These are phyloP conservation scores for Microthlaspi erraticum DNA, from an alignment of 345 rosid species.

Conservation along the genomic window DNA sequence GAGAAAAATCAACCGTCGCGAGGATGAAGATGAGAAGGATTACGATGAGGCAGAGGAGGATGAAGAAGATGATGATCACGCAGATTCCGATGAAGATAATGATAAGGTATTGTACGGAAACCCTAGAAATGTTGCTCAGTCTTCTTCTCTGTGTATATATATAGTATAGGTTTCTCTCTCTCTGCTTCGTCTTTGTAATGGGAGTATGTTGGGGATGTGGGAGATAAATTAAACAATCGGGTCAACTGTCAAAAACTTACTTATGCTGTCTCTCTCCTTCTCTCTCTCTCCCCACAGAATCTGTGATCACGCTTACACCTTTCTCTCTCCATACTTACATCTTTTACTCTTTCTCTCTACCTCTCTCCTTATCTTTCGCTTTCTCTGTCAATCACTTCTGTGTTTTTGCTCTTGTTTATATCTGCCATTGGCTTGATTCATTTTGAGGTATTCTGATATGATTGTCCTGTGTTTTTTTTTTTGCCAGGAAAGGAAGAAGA, in stretches of 20 bases:
- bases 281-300: constrained; percentile 65
- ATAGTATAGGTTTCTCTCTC: constrained; percentile 18
- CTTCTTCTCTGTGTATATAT: background rate
- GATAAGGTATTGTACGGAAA: constrained; percentile 44
- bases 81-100: constrained; percentile 30
- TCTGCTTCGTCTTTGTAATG: constrained; percentile 22
- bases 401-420: too few species aligned
- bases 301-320: constrained; percentile 76
- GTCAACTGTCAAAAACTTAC: constrained; percentile 90
- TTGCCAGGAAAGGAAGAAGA: constrained; percentile 65
- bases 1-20: constrained; percentile 43
- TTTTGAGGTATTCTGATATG: constrained; percentile 37
- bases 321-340: constrained; percentile 52
- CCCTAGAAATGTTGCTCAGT: constrained; percentile 37
- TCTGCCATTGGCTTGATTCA: constrained; percentile 50
- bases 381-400: constrained; percentile 48
- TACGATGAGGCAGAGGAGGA: constrained; percentile 30
- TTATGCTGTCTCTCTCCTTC: constrained; percentile 40
- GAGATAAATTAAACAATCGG: constrained; percentile 60
- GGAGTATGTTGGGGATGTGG: constrained; percentile 46
- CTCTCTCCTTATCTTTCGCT: constrained; percentile 33
- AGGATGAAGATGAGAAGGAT: constrained; percentile 34
- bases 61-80: background rate
- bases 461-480: constrained; percentile 30
- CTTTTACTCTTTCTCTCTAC: constrained; percentile 51